Percentiles rank a stretch among this genome's conserved stretches.
Evolutionary conservation across 805 yeast species (phyloP).

Genomic region (Candida sakaeoensis): DNA sequence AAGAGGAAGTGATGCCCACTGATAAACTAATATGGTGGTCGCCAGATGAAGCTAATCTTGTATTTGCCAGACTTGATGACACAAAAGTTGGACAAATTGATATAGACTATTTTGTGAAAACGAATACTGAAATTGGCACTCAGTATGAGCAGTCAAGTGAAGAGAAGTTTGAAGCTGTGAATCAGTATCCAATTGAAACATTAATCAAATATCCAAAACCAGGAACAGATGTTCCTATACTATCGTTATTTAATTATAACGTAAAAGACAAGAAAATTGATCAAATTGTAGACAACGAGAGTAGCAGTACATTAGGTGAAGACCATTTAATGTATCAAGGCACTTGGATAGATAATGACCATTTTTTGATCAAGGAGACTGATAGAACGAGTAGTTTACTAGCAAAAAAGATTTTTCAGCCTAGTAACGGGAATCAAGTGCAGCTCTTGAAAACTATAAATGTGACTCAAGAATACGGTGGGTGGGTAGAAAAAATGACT

Average conservation of each 20-base stretch:
- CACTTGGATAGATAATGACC: constrained; percentile 51
- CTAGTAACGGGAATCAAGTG: constrained; percentile 25
- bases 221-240: constrained; percentile 58
- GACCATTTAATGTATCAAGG: constrained; percentile 59
- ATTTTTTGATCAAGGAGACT: constrained; percentile 55
- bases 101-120: constrained; percentile 48
- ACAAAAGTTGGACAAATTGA: constrained; percentile 50
- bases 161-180: constrained; percentile 13
- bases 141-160: constrained; percentile 12
- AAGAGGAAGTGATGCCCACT: constrained; percentile 64
- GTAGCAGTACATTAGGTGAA: constrained; percentile 25
- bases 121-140: constrained; percentile 15
- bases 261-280: constrained; percentile 16
- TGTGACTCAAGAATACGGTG: constrained; percentile 42
- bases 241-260: constrained; percentile 42
- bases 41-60: constrained; percentile 52
- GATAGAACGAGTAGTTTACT: constrained; percentile 59
- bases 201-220: constrained; percentile 69
- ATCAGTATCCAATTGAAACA: constrained; percentile 46
- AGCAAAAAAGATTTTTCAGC: constrained; percentile 45
- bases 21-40: constrained; percentile 75
- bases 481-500: constrained; percentile 55
- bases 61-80: constrained; percentile 58
- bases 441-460: constrained; percentile 32
- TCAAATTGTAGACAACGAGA: constrained; percentile 9